These are phyloP conservation scores for Phycomyces blakesleeanus DNA, from an alignment of 192 early-diverging fungal genomes.

Conservation along the genomic window DNA sequence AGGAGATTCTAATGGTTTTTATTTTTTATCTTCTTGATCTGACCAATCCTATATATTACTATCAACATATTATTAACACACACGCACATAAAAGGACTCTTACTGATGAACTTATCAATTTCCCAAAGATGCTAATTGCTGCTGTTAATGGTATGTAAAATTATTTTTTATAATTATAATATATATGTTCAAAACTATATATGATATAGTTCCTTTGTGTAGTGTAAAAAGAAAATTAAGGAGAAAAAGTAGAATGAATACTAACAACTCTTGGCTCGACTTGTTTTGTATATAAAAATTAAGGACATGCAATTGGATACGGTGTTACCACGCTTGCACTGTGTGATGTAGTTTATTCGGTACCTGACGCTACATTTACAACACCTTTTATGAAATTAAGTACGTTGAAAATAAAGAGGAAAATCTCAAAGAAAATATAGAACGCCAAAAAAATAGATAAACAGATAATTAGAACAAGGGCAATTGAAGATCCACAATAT, in stretches of 20 bases:
- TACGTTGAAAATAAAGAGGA: constrained; percentile 16
- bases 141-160: constrained; percentile 62
- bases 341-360: constrained; percentile 66
- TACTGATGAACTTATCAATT: constrained; percentile 46
- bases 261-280: too few species aligned
- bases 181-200: too few species aligned
- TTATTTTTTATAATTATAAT: too few species aligned
- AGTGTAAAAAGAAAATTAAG: neutral
- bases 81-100: constrained; percentile 18
- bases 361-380: constrained; percentile 59
- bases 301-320: constrained; percentile 66
- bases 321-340: constrained; percentile 62
- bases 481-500: too few species aligned
- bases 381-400: constrained; percentile 75
- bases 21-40: too few species aligned
- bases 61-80: neutral
- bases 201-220: too few species aligned
- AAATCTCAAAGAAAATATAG: neutral
- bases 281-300: too few species aligned
- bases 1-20: too few species aligned
- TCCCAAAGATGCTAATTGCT: constrained; percentile 66
- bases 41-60: too few species aligned
- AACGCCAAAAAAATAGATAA: too few species aligned
- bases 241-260: neutral
- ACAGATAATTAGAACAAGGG: neutral